Base-by-base conservation (phyloP, 305 asterid species). In the Fraxinus sp. region DNA sequence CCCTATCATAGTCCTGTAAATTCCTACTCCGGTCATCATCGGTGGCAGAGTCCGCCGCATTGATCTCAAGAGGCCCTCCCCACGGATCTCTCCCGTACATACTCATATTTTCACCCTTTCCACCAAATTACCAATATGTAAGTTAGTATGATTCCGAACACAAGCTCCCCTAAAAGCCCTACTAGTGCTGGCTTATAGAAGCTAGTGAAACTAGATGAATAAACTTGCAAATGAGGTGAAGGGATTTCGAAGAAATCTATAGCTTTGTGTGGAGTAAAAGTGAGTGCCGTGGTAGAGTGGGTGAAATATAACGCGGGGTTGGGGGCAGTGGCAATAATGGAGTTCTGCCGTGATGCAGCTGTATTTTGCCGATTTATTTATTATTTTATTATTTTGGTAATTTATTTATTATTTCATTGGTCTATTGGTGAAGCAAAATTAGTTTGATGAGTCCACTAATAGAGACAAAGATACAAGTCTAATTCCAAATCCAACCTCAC, bases 81-180 rank as follows among this genome's bases (percentile, higher is more conserved):
- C 98, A 94, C 30, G 98, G 98, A 89, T 94, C 98, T 80, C 98
- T 87, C 0, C 98, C 98, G 86, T 90, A 94, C 97, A 94, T 94
- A 33, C 89, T 92, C 80, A 81, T 86, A 77, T 79, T 59, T 41
- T 18, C 83, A 62, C 64, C 77, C 55, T 74, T 1, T 22, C 70
- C 62, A 62, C 52, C 39, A 68, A 28, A 68, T 68, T 1, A 68
- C 75, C 72, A 71, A 33, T 30, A 52, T 20, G 20, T 11, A 49
- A 39, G 35, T 52, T 22, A 35, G 32, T 49, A 22, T 1, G 14
- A 24, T 28, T 0, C 39, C 20, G 22, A 36, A 7, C n/a, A 35
- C 13, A 81, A 43, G 0, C 77, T 14, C 36, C 79, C 64, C 3
- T 33, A 30, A 74, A 74, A 81, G 7, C 64, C 57, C 57, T 8